These are phyloP conservation scores for Cladosporium velox DNA, from an alignment of 2,329 filamentous ascomycete genomes.

Conservation along the genomic window DNA sequence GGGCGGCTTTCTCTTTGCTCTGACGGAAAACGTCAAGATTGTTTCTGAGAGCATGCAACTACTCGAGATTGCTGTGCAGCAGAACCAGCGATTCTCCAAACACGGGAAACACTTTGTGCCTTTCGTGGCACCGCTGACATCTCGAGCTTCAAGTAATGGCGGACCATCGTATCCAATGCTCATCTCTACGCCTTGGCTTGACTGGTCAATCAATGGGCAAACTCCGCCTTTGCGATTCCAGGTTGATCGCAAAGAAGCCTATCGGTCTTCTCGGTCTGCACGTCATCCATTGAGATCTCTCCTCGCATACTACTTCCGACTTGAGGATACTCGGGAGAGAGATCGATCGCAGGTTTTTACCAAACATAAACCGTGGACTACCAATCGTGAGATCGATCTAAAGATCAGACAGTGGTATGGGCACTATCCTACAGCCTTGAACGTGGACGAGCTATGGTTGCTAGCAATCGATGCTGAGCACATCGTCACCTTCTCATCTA, in stretches of 20 bases:
- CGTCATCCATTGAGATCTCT: constrained; percentile 45
- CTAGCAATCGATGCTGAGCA: constrained; percentile 44
- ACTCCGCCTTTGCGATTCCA: constrained; percentile 45
- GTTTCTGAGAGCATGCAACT: constrained; percentile 30
- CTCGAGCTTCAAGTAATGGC: neutral
- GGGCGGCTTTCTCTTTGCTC: constrained; percentile 27
- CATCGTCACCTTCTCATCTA: constrained; percentile 46
- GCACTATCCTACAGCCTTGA: constrained; percentile 44
- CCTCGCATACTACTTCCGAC: constrained; percentile 46
- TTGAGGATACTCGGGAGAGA: constrained; percentile 47
- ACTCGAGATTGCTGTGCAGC: constrained; percentile 39
- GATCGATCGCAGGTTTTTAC: constrained; percentile 45
- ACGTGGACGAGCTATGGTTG: constrained; percentile 49
- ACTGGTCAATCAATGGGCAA: constrained; percentile 44
- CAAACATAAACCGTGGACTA: constrained; percentile 46
- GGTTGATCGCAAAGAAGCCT: constrained; percentile 45
- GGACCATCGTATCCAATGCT: constrained; percentile 38
- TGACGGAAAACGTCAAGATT: constrained; percentile 27
- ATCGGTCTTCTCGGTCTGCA: constrained; percentile 41
- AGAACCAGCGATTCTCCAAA: constrained; percentile 44
- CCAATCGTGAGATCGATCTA: constrained; percentile 44
- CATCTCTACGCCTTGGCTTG: constrained; percentile 45
- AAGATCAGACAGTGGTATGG: constrained; percentile 48
- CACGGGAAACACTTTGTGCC: constrained; percentile 48
- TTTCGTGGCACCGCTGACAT: constrained; percentile 40